These are phyloP conservation scores for Penicillium atrosanguineum DNA, from an alignment of 495 filamentous ascomycete species.

Conservation along the genomic window DNA sequence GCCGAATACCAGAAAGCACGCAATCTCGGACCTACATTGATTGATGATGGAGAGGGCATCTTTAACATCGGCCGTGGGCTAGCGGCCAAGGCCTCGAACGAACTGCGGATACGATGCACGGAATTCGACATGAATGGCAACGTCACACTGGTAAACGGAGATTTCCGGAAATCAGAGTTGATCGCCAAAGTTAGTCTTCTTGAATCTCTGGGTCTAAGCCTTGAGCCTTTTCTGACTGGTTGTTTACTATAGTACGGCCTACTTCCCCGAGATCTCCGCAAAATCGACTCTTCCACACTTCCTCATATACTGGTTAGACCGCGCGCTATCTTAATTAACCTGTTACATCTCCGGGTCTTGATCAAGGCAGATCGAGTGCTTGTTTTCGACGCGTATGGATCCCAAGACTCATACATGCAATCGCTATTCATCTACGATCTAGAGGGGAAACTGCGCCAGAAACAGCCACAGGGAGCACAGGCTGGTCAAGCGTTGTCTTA, in stretches of 20 bases:
- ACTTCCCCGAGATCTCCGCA: constrained; percentile 91
- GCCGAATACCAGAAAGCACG: constrained; percentile 23
- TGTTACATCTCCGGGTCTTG: constrained; percentile 87
- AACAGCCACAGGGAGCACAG: constrained; percentile 41
- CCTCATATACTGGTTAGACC: constrained; percentile 94
- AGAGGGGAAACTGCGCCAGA: constrained; percentile 62
- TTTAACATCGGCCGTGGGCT: constrained; percentile 59
- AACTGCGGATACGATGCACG: constrained; percentile 83
- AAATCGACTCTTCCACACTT: constrained; percentile 97
- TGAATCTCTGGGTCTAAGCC: neutral
- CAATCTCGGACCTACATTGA: constrained; percentile 21
- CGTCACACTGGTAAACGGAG: constrained; percentile 89
- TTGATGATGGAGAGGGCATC: constrained; percentile 39
- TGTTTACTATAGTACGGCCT: constrained; percentile 72
- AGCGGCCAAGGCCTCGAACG: constrained; percentile 69
- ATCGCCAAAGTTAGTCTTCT: constrained; percentile 77
- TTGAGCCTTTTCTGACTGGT: neutral
- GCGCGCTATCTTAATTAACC: constrained; percentile 89
- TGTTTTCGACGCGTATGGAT: constrained; percentile 92
- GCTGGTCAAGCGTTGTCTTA: constrained; percentile 57
- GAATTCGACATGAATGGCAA: constrained; percentile 94
- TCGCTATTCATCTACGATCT: constrained; percentile 95
- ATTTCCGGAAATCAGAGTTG: constrained; percentile 94
- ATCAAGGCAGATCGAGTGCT: constrained; percentile 94
- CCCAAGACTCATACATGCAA: constrained; percentile 91